These are phyloP conservation scores for Extremus antarcticus DNA, from an alignment of 495 filamentous ascomycete genomes.

Conservation along the genomic window DNA sequence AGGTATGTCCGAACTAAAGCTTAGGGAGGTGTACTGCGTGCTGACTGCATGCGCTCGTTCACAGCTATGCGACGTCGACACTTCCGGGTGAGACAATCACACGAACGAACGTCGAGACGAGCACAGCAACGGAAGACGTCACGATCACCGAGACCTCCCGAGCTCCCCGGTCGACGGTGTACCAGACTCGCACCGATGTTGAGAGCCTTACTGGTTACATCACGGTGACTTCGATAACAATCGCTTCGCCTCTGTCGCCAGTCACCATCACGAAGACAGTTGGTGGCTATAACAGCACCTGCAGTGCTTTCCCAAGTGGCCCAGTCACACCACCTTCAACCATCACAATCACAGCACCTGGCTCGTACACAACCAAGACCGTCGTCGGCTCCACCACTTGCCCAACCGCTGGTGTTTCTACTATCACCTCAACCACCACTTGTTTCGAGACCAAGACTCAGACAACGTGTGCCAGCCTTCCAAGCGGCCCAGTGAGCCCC, in stretches of 20 bases:
- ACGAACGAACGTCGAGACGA: background rate
- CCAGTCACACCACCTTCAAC: background rate
- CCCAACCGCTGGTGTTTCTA: background rate
- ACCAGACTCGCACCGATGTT: background rate
- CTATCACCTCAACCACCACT: background rate
- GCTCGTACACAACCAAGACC: background rate
- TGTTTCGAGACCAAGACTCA: background rate
- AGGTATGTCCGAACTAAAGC: too few species aligned
- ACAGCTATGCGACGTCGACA: background rate
- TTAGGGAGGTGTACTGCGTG: too few species aligned
- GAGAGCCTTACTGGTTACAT: background rate
- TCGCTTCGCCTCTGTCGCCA: background rate
- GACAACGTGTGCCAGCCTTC: background rate
- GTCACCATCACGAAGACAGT: background rate
- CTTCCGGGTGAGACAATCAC: background rate
- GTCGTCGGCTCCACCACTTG: background rate
- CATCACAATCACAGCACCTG: background rate
- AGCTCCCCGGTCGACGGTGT: background rate
- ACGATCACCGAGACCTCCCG: background rate
- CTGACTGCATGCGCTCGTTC: too few species aligned
- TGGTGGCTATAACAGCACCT: background rate
- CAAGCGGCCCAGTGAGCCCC: background rate
- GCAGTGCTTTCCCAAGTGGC: background rate
- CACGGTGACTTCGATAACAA: background rate
- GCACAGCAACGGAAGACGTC: background rate